Conservation (phyloP, 2,329 filamentous ascomycete species). For the Neocatenulostroma microsporum region DNA sequence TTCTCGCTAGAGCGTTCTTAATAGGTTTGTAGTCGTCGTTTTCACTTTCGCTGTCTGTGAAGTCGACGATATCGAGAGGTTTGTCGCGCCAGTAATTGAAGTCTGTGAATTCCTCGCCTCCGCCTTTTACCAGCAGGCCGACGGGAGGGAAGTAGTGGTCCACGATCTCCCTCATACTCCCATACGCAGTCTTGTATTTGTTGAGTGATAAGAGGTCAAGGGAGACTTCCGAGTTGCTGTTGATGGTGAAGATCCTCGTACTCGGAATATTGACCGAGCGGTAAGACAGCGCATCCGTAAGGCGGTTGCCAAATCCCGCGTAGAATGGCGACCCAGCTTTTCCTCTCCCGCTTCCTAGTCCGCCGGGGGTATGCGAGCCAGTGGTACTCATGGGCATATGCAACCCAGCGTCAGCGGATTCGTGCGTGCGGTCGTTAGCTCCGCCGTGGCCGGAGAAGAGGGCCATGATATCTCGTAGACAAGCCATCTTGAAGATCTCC, state of each 20-base stretch:
- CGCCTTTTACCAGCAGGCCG: conserved; percentile 74
- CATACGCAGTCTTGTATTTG: conserved; percentile 93
- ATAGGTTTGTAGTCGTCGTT: conserved; percentile 34
- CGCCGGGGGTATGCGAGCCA: conserved; percentile 7
- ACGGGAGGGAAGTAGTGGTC: conserved; percentile 97
- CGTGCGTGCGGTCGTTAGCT: conserved; percentile 22
- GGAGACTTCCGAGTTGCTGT: conserved; percentile 91
- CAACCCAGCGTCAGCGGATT: conserved; percentile 22
- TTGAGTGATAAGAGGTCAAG: conserved; percentile 84
- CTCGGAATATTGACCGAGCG: conserved; percentile 91
- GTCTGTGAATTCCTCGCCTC: conserved; percentile 91
- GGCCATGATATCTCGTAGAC: conserved; percentile 83
- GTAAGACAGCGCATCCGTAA: conserved; percentile 94
- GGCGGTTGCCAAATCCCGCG: conserved; percentile 90
- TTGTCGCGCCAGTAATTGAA: conserved; percentile 93
- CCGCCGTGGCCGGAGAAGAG: conserved; percentile 53
- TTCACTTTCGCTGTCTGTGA: conserved; percentile 71
- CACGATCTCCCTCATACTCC: conserved; percentile 92
- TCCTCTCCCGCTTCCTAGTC: conserved; percentile 18
- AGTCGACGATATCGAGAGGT: conserved; percentile 78
- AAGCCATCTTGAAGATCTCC: conserved; percentile 99
- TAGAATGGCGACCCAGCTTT: conserved; percentile 63
- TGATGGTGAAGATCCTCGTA: conserved; percentile 96
- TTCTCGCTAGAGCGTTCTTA: conserved; percentile 11
- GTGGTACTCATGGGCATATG: no score